phyloP scores from a whole-genome alignment of 2,329 filamentous ascomycete genomes.

The Fusarium pilosicola region DNA sequence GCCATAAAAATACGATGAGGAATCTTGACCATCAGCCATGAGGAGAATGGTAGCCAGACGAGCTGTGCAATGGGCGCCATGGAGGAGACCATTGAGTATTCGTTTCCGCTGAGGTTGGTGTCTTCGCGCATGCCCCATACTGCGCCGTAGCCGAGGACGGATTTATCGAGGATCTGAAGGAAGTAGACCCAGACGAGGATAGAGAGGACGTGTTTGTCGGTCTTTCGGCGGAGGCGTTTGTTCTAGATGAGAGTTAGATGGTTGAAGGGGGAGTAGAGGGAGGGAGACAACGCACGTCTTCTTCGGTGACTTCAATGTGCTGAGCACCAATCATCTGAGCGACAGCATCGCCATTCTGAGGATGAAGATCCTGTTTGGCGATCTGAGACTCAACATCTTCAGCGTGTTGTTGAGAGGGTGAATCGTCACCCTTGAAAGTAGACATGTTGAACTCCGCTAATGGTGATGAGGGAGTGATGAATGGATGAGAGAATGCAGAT shows the following conservation, averaged over 20 bases:
- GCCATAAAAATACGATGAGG: constrained; percentile 69
- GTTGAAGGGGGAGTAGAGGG: fast-evolving
- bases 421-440: constrained; percentile 5
- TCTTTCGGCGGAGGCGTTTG: constrained; percentile 66
- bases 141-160: constrained; percentile 66
- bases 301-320: constrained; percentile 29
- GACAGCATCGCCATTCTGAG: constrained; percentile 3
- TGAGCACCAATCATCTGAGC: constrained; percentile 29
- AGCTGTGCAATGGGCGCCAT: constrained; percentile 69
- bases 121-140: constrained; percentile 64
- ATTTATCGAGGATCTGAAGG: constrained; percentile 68
- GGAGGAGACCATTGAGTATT: constrained; percentile 67
- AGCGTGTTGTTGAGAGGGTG: constrained; percentile 3
- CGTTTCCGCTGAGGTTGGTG: constrained; percentile 59
- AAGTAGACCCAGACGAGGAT: constrained; percentile 69
- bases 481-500: neutral
- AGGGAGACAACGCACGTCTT: constrained; percentile 4
- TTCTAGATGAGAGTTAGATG: neutral
- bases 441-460: neutral
- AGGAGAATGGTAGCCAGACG: constrained; percentile 69
- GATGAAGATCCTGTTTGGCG: neutral
- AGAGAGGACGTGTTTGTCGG: constrained; percentile 66
- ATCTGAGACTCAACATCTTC: constrained; percentile 17
- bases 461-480: neutral
- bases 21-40: constrained; percentile 68